Evolutionary conservation across 805 yeast genomes (phyloP), one percentile per base, ranked within the genome.

Genomic region (Wickerhamiella kurtzmanii): DNA sequence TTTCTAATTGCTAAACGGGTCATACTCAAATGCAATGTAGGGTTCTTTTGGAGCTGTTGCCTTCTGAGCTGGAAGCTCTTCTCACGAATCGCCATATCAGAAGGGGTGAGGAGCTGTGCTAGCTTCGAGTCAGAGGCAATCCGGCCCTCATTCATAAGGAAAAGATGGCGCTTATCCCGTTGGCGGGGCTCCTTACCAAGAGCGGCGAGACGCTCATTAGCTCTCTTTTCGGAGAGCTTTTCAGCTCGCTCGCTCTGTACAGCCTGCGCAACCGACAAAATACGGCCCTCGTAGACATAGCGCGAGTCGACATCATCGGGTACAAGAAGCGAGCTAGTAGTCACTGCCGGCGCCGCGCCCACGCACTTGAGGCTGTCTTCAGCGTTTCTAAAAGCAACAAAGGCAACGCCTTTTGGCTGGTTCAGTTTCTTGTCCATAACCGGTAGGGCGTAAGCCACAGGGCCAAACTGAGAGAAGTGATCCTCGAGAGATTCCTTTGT

Each of bases 1-100:
- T 92, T 92, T 67, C 98, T 76, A 49, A 92, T 76, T 8, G 98
- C 98, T 62, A 92, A 74, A 69, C 98, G 79, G 1, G 97, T 89
- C 66, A 89, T 68, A n/a, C 96, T 85, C 50, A 92, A 68, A 70
- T 89, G 97, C 59, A 92, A 71, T 11, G 92, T 71, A 17, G 97
- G 95, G 64, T 89, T 92, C 56, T 84, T 83, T 62, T 82, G 80
- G 58, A 92, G 74, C 68, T 89, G 96, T 58, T 85, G 85, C 40
- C 84, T 87, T 66, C 98, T 76, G 60, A 85, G 69, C 54, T 80
- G 74, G 64, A 77, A 86, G 0, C 96, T 85, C 62, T 87, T 80
- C 51, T 88, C 95, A 64, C 98, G 77, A 43, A 89, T 66, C 58
- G 83, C 94, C 70, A 87, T 64, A 57, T 92, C 98, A 19, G 85